These are phyloP conservation scores for Diaporthe sp. DNA, from an alignment of 2,329 filamentous ascomycete genomes.

Conservation along the genomic window DNA sequence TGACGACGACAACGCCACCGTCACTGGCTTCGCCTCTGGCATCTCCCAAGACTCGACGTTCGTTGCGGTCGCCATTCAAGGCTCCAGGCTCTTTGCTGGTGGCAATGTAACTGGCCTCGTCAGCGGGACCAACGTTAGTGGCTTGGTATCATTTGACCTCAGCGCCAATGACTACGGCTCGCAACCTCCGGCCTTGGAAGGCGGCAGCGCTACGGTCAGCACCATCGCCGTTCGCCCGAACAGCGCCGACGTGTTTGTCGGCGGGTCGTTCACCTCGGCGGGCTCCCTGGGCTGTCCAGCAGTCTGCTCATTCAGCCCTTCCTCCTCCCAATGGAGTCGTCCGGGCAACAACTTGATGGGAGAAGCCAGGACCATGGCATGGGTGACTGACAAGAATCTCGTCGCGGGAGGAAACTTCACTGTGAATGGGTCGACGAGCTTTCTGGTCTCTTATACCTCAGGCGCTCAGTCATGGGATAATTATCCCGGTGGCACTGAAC, in stretches of 20 bases:
- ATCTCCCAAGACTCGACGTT: slow-evolving; percentile 82
- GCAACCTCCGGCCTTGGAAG: slow-evolving; percentile 83
- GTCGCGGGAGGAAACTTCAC: slow-evolving; percentile 84
- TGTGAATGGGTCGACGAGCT: slow-evolving; percentile 74
- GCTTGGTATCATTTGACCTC: slow-evolving; percentile 86
- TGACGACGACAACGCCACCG: slow-evolving; percentile 70
- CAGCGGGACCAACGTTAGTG: slow-evolving; percentile 73
- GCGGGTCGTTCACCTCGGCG: slow-evolving; percentile 85
- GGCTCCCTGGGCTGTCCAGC: slow-evolving; percentile 86
- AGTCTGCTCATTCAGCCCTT: slow-evolving; percentile 84
- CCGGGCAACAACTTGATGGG: slow-evolving; percentile 82
- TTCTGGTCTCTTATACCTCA: slow-evolving; percentile 80
- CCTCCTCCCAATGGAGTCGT: slow-evolving; percentile 81
- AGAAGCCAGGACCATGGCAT: slow-evolving; percentile 79
- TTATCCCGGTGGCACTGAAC: slow-evolving; percentile 71
- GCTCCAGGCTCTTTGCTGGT: slow-evolving; percentile 83
- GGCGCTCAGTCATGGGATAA: slow-evolving; percentile 76
- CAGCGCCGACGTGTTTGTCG: slow-evolving; percentile 84
- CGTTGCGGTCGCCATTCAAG: slow-evolving; percentile 76
- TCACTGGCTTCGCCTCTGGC: slow-evolving; percentile 78
- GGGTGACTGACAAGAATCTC: slow-evolving; percentile 80
- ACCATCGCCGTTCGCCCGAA: slow-evolving; percentile 80
- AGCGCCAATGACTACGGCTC: slow-evolving; percentile 71
- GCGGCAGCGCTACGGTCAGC: slow-evolving; percentile 79
- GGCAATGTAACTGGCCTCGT: slow-evolving; percentile 83